These are phyloP conservation scores for Pythium aristosporum DNA, from an alignment of 352 stramenopile species.

Conservation along the genomic window DNA sequence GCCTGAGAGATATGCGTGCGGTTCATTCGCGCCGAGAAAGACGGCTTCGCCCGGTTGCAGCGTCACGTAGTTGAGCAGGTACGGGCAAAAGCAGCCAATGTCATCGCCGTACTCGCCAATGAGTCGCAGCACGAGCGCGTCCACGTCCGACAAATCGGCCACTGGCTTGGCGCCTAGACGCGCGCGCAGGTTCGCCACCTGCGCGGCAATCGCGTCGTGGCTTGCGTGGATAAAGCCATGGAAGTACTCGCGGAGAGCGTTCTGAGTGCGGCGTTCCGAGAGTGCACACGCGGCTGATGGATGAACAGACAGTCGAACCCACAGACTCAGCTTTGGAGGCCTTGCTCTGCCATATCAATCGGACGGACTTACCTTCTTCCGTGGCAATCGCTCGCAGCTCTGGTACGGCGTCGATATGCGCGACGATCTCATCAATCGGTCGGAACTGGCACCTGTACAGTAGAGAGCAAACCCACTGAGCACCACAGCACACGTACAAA, in stretches of 20 bases:
- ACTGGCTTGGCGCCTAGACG: conserved; percentile 52
- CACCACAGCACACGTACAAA: background rate
- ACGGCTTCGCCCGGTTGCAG: conserved; percentile 95
- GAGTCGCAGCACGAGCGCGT: conserved; percentile 91
- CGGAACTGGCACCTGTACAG: conserved; percentile 88
- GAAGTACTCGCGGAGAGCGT: conserved; percentile 69
- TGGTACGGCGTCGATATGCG: conserved; percentile 82
- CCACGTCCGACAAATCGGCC: conserved; percentile 37
- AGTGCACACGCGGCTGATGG: conserved; percentile 40
- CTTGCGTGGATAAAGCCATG: conserved; percentile 79
- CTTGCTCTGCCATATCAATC: background rate
- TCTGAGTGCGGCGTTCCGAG: conserved; percentile 34
- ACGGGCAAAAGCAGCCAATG: conserved; percentile 96
- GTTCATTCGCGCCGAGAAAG: conserved; percentile 98
- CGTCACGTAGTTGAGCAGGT: conserved; percentile 97
- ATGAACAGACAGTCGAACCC: background rate
- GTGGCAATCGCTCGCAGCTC: conserved; percentile 86
- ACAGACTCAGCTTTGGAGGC: too few relatives aligned
- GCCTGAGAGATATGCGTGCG: conserved; percentile 98
- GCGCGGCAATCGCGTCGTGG: conserved; percentile 50
- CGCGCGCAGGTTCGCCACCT: conserved; percentile 77
- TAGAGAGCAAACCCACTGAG: background rate
- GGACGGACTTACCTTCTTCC: conserved; percentile 30
- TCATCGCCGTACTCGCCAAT: conserved; percentile 95
- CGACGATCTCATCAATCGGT: conserved; percentile 90